A percentile compares a stretch with the other conserved stretches of the same genome.
phyloP scores from a whole-genome alignment of 106 monocot species.

The Dactylorhiza incarnata region DNA sequence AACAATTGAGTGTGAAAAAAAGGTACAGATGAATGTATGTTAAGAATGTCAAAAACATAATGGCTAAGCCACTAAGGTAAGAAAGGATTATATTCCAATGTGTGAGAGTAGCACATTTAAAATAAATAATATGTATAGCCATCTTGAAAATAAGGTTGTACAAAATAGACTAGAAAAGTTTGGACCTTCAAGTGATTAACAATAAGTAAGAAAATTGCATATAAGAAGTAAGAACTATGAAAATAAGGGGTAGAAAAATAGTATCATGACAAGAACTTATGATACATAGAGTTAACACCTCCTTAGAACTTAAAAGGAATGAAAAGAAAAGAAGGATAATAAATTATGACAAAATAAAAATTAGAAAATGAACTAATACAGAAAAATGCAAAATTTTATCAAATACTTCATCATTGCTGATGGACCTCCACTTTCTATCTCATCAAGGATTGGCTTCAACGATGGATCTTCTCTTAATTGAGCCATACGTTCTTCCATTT shows the following conservation, averaged over 20 bases:
- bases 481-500: conserved; percentile 74
- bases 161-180: neutral
- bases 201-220: neutral
- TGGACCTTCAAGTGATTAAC: neutral
- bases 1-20: neutral
- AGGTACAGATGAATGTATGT: neutral
- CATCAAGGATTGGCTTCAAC: conserved; percentile 87
- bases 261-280: neutral
- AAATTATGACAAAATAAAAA: neutral
- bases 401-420: conserved; percentile 90
- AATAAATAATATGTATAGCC: neutral
- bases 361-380: conserved; percentile 1
- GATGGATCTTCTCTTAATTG: conserved; percentile 79
- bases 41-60: neutral
- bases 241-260: neutral
- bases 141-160: neutral
- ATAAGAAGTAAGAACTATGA: neutral
- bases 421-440: conserved; percentile 90
- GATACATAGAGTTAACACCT: neutral
- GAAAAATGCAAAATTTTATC: conserved; percentile 6
- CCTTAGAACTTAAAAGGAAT: neutral
- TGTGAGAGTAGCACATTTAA: neutral
- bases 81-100: neutral
- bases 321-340: conserved; percentile 1
- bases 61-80: neutral